Base-by-base conservation (phyloP, 768 basidiomycete genomes). In the Suillus luteus region DNA sequence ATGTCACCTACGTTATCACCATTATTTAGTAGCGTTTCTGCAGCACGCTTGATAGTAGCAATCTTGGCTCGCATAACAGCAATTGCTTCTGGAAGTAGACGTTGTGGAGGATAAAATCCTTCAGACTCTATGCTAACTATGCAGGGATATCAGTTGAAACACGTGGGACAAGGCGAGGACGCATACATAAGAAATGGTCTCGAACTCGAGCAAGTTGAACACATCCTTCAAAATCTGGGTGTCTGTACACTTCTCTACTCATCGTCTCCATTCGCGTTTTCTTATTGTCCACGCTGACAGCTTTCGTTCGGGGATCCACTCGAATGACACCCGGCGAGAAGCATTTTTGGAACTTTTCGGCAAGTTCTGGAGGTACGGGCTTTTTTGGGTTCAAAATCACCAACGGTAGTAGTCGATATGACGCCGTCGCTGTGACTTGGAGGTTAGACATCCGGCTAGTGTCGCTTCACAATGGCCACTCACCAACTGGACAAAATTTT, bases 401-500 rank as follows among this genome's bases (percentile, higher is more conserved):
- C 67, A 91, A 82, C 0, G 97, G 97, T 37, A 97, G 85, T 7
- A 97, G 83, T 58, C 97, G 91, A 73, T 99, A 99, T 0, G 95
- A 93, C 3, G 97, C 96, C 8, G 96, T 98, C 3, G 96, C 96
- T 95, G 66, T 10, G 12, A 27, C 15, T 40, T 19, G 38, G 22
- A 17, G 24, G 38, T 58, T 11, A 41, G 38, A 49, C 37, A 44
- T 35, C 2, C 10, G 9, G 43, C 33, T 60, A 17, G 14, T 41
- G 38, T 15, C 19, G 17, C 55, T 22, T 27, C 10, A 19, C 41
- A 59, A 10, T 49, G 19, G 49, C 8, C 6, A 78, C 85, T 62
- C 69, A 92, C 95, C 94, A 59, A 99, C 97, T 37, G 97, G 95
- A 63, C 87, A 93, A 75, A 93, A 99, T 74, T 99, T 99, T 54